phyloP scores from a whole-genome alignment of 495 filamentous ascomycete species.

The Podospora fimiseda region DNA sequence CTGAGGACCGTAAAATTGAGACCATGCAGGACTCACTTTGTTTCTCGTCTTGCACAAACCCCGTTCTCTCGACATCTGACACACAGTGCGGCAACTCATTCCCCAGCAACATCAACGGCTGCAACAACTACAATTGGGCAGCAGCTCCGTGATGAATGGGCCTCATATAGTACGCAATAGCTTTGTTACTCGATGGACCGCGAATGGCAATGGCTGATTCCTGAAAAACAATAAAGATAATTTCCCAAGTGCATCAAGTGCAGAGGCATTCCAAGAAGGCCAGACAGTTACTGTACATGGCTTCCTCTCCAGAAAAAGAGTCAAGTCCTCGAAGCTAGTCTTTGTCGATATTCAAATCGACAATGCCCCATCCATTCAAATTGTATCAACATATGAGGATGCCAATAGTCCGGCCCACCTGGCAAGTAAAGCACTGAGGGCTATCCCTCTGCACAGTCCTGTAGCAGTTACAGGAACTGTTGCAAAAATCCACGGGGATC shows the following conservation, averaged over 20 bases:
- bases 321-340: conserved; percentile 58
- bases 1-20: conserved; percentile 2
- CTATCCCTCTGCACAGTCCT: conserved; percentile 32
- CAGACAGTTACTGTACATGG: conserved; percentile 59
- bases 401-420: conserved; percentile 16
- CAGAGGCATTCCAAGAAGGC: conserved; percentile 32
- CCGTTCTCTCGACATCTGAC: conserved; percentile 10
- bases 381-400: conserved; percentile 27
- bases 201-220: neutral
- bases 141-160: conserved; percentile 24
- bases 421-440: conserved; percentile 25
- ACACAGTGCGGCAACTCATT: conserved; percentile 4
- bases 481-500: conserved; percentile 4
- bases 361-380: conserved; percentile 26
- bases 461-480: conserved; percentile 34
- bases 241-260: conserved; percentile 44
- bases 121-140: conserved; percentile 4
- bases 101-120: neutral
- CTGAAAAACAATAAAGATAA: conserved; percentile 39
- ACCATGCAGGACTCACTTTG: neutral
- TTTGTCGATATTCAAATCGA: conserved; percentile 56
- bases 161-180: conserved; percentile 21
- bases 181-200: neutral
- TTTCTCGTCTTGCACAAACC: conserved; percentile 3
- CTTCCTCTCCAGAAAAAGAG: conserved; percentile 58